Base-by-base conservation (phyloP, 257 asterid genomes). In the Solanum gracilifrons region DNA sequence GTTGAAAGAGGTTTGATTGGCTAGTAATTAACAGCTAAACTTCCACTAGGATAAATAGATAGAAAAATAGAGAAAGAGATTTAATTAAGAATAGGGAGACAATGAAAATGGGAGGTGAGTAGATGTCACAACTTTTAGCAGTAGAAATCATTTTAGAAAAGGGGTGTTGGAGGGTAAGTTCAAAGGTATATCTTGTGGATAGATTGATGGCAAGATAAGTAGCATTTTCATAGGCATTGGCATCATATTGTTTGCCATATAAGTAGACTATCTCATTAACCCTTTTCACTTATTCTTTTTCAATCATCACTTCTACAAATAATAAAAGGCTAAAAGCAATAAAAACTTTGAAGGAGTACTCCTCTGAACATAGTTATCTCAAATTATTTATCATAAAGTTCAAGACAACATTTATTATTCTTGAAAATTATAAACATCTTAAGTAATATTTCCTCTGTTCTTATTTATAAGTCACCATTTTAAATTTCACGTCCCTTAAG, bases 181-280 rank as follows among this genome's bases (percentile, higher is more conserved):
- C 1, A 87, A 72, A 83, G 80, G 20, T 64, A 58, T 32, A 76
- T 31, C 66, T 58, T 88, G 88, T 91, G 89, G 95, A 92, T 84
- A 87, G 89, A 90, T 32, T 94, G 97, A 94, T 90, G 92, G 92
- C 92, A 89, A 90, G 93, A 93, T 93, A 84, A 94, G 94, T 92
- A 93, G 96, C 99, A 95, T 90, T 93, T 95, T 92, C 69, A 89
- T 93, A 87, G 83, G 64, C 21, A 83, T 25, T 20, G 29, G 82
- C 87, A 96, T 96, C 92, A 96, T 96, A 87, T 75, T 94, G 98
- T 94, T 95, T 89, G 98, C 99, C 99, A 96, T 91, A 8, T 83
- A 85, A 86, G 87, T 90, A 87, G 96, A 94, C 95, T 93, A 86
- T 88, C 89, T 90, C 88, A 88, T 85, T 87, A 71, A 71, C 46